Evolutionary conservation across 2,329 filamentous ascomycete species (phyloP), one percentile per base, ranked within the genome.

Genomic region (Trichophyton equinum): DNA sequence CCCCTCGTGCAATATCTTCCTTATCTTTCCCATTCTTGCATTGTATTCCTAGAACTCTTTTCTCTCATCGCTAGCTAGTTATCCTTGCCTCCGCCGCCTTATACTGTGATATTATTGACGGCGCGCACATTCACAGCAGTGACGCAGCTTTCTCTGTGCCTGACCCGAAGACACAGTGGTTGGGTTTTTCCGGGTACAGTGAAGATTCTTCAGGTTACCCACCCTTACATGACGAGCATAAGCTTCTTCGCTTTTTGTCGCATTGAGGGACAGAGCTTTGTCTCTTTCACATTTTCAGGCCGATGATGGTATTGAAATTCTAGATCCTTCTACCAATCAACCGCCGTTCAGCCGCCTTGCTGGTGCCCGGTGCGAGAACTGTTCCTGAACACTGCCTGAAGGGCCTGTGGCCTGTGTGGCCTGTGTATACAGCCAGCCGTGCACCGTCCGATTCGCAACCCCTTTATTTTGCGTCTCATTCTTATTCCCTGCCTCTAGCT

Each of bases 71-170:
- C 11, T 38, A 38, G 33, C 33, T 38, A 38, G 20, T 20, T 44
- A 55, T 55, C 51, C 51, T 55, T 55, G 51, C 51, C 4, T 36
- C 51, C 33, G 51, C 51, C 51, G 33, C 51, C 51, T 51, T 55
- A 55, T 55, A 55, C 33, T 55, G 51, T 55, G 51, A 55, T 55
- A 55, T 55, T 55, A 55, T 55, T 55, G 51, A 9, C 11, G 30
- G 51, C 18, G 51, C 51, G 51, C 44, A 47, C 51, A 18, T 55
- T 55, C 51, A 38, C 51, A 55, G 33, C 51, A 33, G 51, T 36
- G 51, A 55, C 30, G 51, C 51, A 55, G 15, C n/a, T 33, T 38
- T 38, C 27, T 38, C 27, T 55, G 51, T 55, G 30, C 13, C 25
- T 33, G 33, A 38, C 33, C 33, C 33, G 33, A 38, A 38, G 33